Evolutionary conservation across 768 basidiomycete genomes (phyloP), one percentile per base, ranked within the genome.

Genomic region (Trametes punicea): DNA sequence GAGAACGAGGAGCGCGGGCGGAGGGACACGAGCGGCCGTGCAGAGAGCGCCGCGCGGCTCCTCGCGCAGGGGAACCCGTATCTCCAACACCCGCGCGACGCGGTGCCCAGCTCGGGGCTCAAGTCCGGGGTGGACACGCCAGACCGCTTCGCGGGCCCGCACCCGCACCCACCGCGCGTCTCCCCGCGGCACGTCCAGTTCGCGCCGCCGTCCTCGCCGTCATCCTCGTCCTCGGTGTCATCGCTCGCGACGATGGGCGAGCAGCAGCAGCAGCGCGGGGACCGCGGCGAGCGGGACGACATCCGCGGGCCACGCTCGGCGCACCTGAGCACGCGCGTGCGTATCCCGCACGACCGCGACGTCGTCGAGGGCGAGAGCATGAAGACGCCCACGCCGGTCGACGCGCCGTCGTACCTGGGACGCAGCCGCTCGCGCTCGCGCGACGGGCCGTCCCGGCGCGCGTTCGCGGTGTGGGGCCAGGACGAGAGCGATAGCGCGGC

Each of bases 401-500:
- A 61, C 53, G 39, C n/a, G 36, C 46, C 44, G 72, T 36, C 54
- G 38, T 20, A 33, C 3, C 71, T 15, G 34, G 13, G 34, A 16
- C 49, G 69, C 33, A 56, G 57, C 25, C 59, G 67, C 51, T 64
- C 70, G 57, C 34, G 58, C 48, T 39, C 64, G 62, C 65, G 55
- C n/a, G 63, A 59, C 16, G 41, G 56, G 23, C 62, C 63, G 26
- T 39, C 30, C 50, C 55, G 65, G 25, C 23, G 65, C 25, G 65
- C 67, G 56, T 93, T 93, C 64, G 91, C 92, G 18, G 88, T 90
- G 10, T 90, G 84, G 82, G 92, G 91, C 0, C 87, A 90, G 36
- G 91, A 93, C 65, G 91, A 93, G 70, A 92, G 88, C 52, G 91
- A 93, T 62, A 90, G 88, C 67, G 87, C 85, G 64, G 78, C 88